A percentile compares a stretch with the other conserved stretches of the same genome.
phyloP scores from a whole-genome alignment of 2,329 filamentous ascomycete species.

The Trichoderma sp. region DNA sequence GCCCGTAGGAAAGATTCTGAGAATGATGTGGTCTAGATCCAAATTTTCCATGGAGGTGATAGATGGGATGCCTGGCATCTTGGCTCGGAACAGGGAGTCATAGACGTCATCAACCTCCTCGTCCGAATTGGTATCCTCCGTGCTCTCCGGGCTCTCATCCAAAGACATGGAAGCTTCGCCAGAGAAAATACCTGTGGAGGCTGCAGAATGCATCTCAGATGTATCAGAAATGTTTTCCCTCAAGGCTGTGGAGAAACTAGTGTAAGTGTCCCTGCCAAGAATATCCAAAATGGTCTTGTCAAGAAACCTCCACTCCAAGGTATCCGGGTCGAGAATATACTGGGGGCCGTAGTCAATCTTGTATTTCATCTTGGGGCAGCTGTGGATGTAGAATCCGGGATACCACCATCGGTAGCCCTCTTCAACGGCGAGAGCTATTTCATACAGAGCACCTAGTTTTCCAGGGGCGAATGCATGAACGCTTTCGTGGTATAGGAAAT shows the following conservation, averaged over 20 bases:
- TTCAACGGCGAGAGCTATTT: constrained; percentile 68
- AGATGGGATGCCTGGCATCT: constrained; percentile 65
- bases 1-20: constrained; percentile 44
- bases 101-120: constrained; percentile 26
- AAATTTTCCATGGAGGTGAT: constrained; percentile 50
- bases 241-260: constrained; percentile 40
- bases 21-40: constrained; percentile 57
- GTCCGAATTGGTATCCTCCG: constrained; percentile 21
- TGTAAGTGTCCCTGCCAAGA: constrained; percentile 55
- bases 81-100: constrained; percentile 52
- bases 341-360: constrained; percentile 77
- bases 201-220: neutral
- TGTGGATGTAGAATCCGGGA: constrained; percentile 77
- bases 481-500: constrained; percentile 77
- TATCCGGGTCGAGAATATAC: constrained; percentile 67
- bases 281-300: constrained; percentile 48
- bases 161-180: neutral
- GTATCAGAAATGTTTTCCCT: constrained; percentile 1
- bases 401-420: constrained; percentile 74
- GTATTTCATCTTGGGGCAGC: constrained; percentile 78
- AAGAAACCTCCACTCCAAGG: constrained; percentile 59
- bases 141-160: neutral
- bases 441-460: constrained; percentile 70
- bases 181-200: neutral
- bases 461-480: constrained; percentile 68